Evolutionary conservation across 805 yeast genomes (phyloP), one percentile per base, ranked within the genome.

Genomic region (Starmerella floris): DNA sequence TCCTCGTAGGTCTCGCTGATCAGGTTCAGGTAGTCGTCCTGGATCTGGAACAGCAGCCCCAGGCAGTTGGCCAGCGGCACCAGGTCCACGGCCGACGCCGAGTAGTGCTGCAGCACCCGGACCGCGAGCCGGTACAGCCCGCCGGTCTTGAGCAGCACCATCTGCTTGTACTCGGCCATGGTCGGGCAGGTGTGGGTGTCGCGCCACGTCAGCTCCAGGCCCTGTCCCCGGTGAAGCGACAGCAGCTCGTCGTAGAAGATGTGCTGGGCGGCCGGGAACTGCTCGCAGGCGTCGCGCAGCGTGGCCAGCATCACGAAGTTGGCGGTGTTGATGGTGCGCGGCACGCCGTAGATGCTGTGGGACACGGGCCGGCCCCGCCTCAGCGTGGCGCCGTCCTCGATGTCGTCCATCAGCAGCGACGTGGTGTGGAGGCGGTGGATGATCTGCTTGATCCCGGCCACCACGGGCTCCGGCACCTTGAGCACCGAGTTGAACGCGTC

Each of bases 121-220:
- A 80, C 74, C 0, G 88, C 76, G 28, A 87, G 63, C 49, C 95
- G 66, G 56, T 84, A 81, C 28, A 87, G 64, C 0, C 96, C 96
- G 1, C 94, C 95, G 0, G 96, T 87, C 52, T 80, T 87, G 56
- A 83, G 77, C 70, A 73, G 72, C 8, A 81, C 94, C 95, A 88
- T 87, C 30, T 68, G 68, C 27, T 77, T 58, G 55, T 87, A 87
- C 54, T 82, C 76, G 1, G 60, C 57, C 46, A 76, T 79, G 4
- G 66, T 63, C 0, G 91, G 91, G 37, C 79, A 67, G 1, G 56
- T 55, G 26, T 66, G 54, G 23, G 69, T 64, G 43, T 84, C 94
- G 48, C 96, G 67, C 95, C 96, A 87, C 59, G 77, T 79, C 19
- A 87, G 68, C 53, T 87, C 97, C 46, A 80, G 61, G 0, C 94